Evolutionary conservation across 768 basidiomycete genomes (phyloP).

Genomic region (Xerocomellus intermedius): DNA sequence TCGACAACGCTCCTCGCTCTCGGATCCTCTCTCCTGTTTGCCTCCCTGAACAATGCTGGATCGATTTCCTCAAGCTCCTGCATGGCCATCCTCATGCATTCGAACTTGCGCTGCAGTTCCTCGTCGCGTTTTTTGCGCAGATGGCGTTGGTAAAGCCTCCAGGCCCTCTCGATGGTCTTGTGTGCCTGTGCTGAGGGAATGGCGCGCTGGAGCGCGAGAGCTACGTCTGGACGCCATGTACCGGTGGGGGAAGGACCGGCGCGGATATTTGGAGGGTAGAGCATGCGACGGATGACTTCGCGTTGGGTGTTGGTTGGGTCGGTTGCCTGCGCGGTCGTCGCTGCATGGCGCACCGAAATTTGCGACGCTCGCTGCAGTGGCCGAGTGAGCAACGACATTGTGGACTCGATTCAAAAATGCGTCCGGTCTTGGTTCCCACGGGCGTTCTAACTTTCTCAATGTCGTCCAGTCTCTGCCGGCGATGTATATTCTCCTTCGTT

Average conservation of each 20-base stretch:
- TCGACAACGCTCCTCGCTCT: slow-evolving; percentile 57
- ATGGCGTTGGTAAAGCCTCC: slow-evolving; percentile 78
- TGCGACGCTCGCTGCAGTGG: slow-evolving; percentile 30
- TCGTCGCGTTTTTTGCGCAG: slow-evolving; percentile 64
- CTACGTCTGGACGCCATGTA: slow-evolving; percentile 80
- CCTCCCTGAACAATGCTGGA: slow-evolving; percentile 61
- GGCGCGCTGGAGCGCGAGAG: slow-evolving; percentile 72
- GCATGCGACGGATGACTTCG: slow-evolving; percentile 71
- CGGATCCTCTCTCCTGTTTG: slow-evolving; percentile 75
- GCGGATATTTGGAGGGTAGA: slow-evolving; percentile 78
- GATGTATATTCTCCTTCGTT: slow-evolving; percentile 18
- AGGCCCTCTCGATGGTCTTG: slow-evolving; percentile 89
- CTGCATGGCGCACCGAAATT: slow-evolving; percentile 43
- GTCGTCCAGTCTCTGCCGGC: slow-evolving; percentile 26
- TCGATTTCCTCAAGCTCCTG: slow-evolving; percentile 60
- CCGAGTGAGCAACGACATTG: slow-evolving; percentile 42
- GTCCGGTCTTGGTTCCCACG: slow-evolving; percentile 24
- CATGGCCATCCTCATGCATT: slow-evolving; percentile 83
- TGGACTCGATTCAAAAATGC: not conserved
- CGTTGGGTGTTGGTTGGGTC: slow-evolving; percentile 55
- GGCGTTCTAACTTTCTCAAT: slow-evolving; percentile 8
- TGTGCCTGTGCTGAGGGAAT: slow-evolving; percentile 89
- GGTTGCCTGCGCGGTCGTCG: slow-evolving; percentile 23
- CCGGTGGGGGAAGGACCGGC: slow-evolving; percentile 75
- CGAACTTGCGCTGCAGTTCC: slow-evolving; percentile 74